phyloP scores from a whole-genome alignment of 805 yeast species.

The Lipomyces mesembrius region DNA sequence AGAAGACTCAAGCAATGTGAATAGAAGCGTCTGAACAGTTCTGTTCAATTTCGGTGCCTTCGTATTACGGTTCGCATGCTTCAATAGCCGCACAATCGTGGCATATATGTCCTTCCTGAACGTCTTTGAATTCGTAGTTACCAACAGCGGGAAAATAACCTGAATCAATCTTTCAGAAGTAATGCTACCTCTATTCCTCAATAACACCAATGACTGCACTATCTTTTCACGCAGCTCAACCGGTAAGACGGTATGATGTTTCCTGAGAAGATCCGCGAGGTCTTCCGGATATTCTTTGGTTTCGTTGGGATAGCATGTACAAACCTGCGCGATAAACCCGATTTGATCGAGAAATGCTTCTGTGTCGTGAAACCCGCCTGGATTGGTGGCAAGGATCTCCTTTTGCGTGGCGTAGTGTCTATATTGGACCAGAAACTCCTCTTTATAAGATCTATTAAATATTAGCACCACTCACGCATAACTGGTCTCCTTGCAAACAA shows the following conservation, averaged over 20 bases:
- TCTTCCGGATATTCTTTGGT: conserved; percentile 85
- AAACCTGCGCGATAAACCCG: conserved; percentile 91
- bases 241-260: conserved; percentile 78
- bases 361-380: conserved; percentile 59
- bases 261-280: conserved; percentile 65
- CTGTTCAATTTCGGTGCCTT: conserved; percentile 88
- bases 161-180: conserved; percentile 80
- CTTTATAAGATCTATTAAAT: conserved; percentile 67
- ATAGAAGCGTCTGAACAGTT: conserved; percentile 88
- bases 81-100: conserved; percentile 76
- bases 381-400: conserved; percentile 81
- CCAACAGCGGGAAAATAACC: conserved; percentile 82
- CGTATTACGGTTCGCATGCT: conserved; percentile 82
- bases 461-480: background rate
- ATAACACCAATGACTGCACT: conserved; percentile 84
- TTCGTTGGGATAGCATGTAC: conserved; percentile 85
- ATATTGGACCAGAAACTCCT: conserved; percentile 90
- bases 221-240: conserved; percentile 91
- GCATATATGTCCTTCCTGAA: conserved; percentile 81
- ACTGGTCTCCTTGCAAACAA: background rate
- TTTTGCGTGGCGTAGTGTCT: conserved; percentile 89
- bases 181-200: conserved; percentile 82
- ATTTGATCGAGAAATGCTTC: conserved; percentile 80
- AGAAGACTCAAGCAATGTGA: conserved; percentile 69
- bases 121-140: conserved; percentile 72